These are phyloP conservation scores for Schizosaccharomyces japonicus DNA, from an alignment of 805 yeast genomes.

Conservation along the genomic window DNA sequence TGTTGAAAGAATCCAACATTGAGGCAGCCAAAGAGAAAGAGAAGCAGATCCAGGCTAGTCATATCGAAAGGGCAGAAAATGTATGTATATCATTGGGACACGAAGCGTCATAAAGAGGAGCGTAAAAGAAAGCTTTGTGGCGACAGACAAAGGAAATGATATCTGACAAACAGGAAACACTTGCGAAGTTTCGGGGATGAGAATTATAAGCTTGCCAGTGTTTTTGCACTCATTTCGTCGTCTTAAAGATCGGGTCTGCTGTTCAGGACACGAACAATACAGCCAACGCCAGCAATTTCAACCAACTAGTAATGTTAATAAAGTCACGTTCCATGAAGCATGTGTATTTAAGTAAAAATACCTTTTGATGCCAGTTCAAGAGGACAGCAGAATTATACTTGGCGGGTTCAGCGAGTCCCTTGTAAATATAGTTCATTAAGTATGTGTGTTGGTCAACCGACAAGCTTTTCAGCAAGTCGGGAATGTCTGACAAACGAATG, in stretches of 20 bases:
- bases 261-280: slow-evolving; percentile 1
- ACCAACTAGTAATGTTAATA: background rate
- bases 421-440: slow-evolving; percentile 62
- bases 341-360: background rate
- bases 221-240: no score
- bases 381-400: slow-evolving; percentile 39
- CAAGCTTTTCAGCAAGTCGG: slow-evolving; percentile 34
- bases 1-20: slow-evolving; percentile 1
- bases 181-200: no score
- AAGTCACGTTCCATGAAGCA: background rate
- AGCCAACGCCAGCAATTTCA: slow-evolving; percentile 1
- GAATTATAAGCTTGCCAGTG: no score
- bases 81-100: no score
- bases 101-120: no score
- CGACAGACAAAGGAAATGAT: no score
- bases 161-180: no score
- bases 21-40: background rate
- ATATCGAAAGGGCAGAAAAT: background rate
- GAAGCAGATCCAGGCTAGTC: background rate
- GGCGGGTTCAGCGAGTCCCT: slow-evolving; percentile 50
- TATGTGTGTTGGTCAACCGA: slow-evolving; percentile 44
- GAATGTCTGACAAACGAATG: slow-evolving; percentile 44
- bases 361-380: slow-evolving; percentile 76
- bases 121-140: no score
- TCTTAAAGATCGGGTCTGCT: slow-evolving; percentile 2